Base-by-base conservation (phyloP, 208 protist genomes). In the Phytomonas francai region DNA sequence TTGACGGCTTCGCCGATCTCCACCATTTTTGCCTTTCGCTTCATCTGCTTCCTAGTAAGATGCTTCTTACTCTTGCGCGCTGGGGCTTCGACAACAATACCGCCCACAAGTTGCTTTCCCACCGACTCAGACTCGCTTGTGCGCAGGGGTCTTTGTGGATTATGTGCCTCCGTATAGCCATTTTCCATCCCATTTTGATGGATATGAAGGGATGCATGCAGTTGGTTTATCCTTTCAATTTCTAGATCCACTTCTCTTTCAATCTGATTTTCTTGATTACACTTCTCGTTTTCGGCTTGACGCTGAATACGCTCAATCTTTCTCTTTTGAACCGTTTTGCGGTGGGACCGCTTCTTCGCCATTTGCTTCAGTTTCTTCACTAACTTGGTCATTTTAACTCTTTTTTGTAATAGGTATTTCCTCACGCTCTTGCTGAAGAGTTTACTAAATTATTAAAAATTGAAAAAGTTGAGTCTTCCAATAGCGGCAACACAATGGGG, bases 281-380 rank as follows among this genome's bases (percentile, higher is more conserved):
- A 67, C 49, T 79, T 74, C 32, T 79, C 57, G 2, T 67, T 65
- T 60, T 89, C 79, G 45, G 88, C 66, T 56, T 91, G 83, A 5
- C 76, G 79, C 65, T 85, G 75, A 2, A 66, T 78, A 4, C 87
- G 85, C 67, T 91, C 80, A 7, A 79, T 68, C 72, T 89, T 91
- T 32, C 87, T 78, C 73, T 93, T 93, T 77, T 91, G 85, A n/a
- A 95, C 90, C n/a, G 83, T 81, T 56, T 91, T 92, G 33, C 85
- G 80, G 61, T 93, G 90, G 11, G 90, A 76, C 49, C 87, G 78
- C 77, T 92, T 93, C 74, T 93, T 93, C 19, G 82, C 87, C 85
- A 91, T 87, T 74, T 93, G 87, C 77, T 95, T 93, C 68, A 95
- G 77, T 78, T 95, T 95, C 22, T 87, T 79, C 27, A 92, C 83